These are phyloP conservation scores for Ligustrum vulgare DNA, from an alignment of 257 asterid species.

Conservation along the genomic window DNA sequence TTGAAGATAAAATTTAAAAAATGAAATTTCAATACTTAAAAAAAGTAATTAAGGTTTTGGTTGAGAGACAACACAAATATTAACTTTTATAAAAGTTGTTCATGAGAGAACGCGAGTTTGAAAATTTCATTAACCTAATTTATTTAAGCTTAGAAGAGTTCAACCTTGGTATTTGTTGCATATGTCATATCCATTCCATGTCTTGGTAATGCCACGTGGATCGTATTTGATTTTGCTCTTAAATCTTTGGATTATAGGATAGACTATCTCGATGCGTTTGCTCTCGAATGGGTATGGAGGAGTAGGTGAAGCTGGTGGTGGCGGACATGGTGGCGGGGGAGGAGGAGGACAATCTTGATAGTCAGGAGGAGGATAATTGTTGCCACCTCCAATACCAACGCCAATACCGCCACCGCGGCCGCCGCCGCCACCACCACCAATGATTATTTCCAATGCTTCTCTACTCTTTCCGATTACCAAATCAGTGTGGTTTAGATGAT, in stretches of 20 bases:
- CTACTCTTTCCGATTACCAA: slow-evolving; percentile 1
- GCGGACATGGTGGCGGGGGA: slow-evolving; percentile 10
- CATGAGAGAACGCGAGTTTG: too few species aligned
- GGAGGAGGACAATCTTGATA: slow-evolving; percentile 17
- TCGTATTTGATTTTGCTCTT: slow-evolving; percentile 19
- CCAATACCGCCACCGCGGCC: too few species aligned
- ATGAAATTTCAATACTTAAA: too few species aligned
- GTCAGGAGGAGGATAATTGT: slow-evolving; percentile 2
- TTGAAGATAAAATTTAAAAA: background rate
- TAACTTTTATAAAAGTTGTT: too few species aligned
- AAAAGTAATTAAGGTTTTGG: too few species aligned
- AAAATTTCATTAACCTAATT: too few species aligned
- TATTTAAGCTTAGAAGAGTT: background rate
- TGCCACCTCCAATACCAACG: background rate
- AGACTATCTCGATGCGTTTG: slow-evolving; percentile 24
- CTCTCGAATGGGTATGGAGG: slow-evolving; percentile 18
- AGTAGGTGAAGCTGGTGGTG: background rate
- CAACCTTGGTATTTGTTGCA: slow-evolving; percentile 30
- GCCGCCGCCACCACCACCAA: background rate
- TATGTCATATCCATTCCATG: slow-evolving; percentile 27
- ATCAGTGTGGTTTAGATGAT: background rate
- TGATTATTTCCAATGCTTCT: slow-evolving; percentile 28
- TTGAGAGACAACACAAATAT: too few species aligned
- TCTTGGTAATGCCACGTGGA: slow-evolving; percentile 24
- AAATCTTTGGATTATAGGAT: slow-evolving; percentile 29